Evolutionary conservation across 2,329 filamentous ascomycete species (phyloP), one percentile per base, ranked within the genome.

Genomic region (Talaromyces verruculosus): DNA sequence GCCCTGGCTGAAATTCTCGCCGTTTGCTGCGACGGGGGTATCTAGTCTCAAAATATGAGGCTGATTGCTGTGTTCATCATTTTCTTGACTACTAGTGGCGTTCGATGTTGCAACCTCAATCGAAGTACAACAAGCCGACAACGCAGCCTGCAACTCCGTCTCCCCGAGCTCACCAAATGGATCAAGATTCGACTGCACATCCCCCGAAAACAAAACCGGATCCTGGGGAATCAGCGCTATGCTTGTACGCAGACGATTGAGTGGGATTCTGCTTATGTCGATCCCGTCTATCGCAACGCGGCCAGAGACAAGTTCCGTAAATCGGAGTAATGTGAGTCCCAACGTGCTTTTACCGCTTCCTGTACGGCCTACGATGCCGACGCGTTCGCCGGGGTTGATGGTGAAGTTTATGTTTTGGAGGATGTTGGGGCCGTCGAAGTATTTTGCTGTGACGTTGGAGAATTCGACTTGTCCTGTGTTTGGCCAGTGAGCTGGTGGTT

Each of bases 151-250:
- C n/a, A 73, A 67, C 37, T 84, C 84, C 0, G 77, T 78, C 69
- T 87, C 84, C 11, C 77, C 77, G 72, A 85, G 83, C 65, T 86
- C 81, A 35, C 81, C 77, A 13, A 87, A 78, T 0, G 87, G 85
- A 66, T 89, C 86, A 33, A 89, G 82, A 66, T 88, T 89, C 63
- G 84, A 81, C 6, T 84, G 82, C 75, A 88, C 81, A 15, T 79
- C 82, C 4, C 86, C 86, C 0, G 85, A 84, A 71, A 88, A 88
- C 7, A 88, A 76, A 19, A 85, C 84, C 0, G 86, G 83, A 68
- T 88, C 86, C 69, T 88, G 85, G 0, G 86, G 84, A 19, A 88
- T 87, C 49, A 87, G 84, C 2, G 84, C 86, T 19, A 87, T 80
- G 59, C 81, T 82, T 69, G 84, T 82, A 13, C 85, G 83, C 39